Evolutionary conservation across 257 asterid genomes (phyloP).

Genomic region (Scutellaria minor): DNA sequence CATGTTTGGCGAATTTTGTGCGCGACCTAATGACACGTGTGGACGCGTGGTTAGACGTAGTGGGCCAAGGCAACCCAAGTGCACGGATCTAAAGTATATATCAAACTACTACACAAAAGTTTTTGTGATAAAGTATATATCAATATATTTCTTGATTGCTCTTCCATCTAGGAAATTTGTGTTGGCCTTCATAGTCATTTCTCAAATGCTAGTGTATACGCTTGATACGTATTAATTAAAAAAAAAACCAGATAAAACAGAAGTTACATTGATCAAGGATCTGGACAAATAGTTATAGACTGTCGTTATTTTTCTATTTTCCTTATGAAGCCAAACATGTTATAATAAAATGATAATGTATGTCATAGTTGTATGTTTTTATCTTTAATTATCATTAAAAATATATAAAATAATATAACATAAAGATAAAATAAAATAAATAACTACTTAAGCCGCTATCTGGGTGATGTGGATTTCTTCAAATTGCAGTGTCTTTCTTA

Average conservation of each 20-base stretch:
- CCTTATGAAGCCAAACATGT: not conserved
- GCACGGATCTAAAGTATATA: too few relatives aligned
- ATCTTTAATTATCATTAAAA: not conserved
- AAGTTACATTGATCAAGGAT: not conserved
- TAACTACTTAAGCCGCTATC: not conserved
- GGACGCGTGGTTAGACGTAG: too few relatives aligned
- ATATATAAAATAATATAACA: not conserved
- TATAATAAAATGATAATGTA: not conserved
- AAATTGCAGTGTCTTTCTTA: not conserved
- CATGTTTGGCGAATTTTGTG: too few relatives aligned
- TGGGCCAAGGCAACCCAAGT: too few relatives aligned
- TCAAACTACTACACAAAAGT: too few relatives aligned
- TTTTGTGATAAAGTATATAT: too few relatives aligned
- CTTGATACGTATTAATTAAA: too few relatives aligned
- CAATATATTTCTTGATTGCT: too few relatives aligned
- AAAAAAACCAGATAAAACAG: not conserved
- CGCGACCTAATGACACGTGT: too few relatives aligned
- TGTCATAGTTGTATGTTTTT: not conserved
- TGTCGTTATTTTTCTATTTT: not conserved
- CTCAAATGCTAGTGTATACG: too few relatives aligned
- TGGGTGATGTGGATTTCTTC: conserved; percentile 4
- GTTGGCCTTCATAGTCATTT: too few relatives aligned
- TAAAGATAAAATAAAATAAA: not conserved
- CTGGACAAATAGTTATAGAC: not conserved
- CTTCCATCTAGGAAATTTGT: too few relatives aligned